Percentiles rank a stretch among this genome's conserved stretches.
Conservation (phyloP, 225 moss, liverwort and hornwort genomes). For the Polytrichum commune region DNA sequence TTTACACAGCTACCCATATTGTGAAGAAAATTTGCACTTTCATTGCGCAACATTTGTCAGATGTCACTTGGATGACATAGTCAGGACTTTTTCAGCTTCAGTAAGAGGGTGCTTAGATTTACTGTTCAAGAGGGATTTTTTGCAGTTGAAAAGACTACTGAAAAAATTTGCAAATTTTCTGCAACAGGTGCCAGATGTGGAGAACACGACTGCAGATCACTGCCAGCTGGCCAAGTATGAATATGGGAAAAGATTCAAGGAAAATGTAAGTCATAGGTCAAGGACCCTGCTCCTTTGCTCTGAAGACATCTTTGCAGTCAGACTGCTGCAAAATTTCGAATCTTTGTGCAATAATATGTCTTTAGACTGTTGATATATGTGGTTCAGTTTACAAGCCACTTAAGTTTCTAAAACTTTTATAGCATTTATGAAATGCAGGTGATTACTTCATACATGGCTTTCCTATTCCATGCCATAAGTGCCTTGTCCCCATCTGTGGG, state of each 20-base stretch:
- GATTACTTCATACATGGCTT: constrained; percentile 71
- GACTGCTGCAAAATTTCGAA: not conserved
- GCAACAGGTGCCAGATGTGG: constrained; percentile 78
- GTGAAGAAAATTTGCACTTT: too few species aligned
- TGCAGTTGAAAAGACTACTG: too few species aligned
- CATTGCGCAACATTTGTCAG: too few species aligned
- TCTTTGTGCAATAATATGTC: not conserved
- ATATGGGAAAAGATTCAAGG: constrained; percentile 70
- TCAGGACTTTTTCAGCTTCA: too few species aligned
- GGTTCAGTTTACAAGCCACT: too few species aligned
- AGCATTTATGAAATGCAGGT: constrained; percentile 45
- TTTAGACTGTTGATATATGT: too few species aligned
- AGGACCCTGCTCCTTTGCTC: too few species aligned
- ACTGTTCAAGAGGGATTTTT: too few species aligned
- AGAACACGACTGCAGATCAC: constrained; percentile 50
- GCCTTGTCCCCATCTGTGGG: constrained; percentile 73
- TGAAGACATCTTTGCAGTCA: too few species aligned
- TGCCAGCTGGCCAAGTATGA: constrained; percentile 82
- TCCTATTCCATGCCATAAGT: constrained; percentile 68
- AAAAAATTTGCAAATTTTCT: not conserved
- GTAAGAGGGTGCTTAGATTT: too few species aligned
- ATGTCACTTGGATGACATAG: too few species aligned
- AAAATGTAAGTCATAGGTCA: constrained; percentile 36
- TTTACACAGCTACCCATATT: too few species aligned
- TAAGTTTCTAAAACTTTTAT: not conserved